Percentiles rank a stretch among this genome's conserved stretches.
These are phyloP conservation scores for Chionographis japonica DNA, from an alignment of 106 monocot genomes.

Conservation along the genomic window DNA sequence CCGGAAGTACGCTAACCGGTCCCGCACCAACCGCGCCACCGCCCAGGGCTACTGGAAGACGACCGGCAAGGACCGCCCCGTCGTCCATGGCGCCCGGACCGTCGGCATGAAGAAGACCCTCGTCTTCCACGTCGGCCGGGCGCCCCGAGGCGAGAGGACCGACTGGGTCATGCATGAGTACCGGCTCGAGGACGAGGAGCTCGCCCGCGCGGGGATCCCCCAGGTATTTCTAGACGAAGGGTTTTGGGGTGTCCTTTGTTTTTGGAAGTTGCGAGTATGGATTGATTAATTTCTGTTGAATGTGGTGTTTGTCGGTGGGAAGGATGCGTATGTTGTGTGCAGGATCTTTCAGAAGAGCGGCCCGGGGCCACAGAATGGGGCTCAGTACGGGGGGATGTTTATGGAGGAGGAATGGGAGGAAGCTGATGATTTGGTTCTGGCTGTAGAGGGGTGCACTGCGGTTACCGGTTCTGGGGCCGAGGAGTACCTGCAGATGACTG, in stretches of 20 bases:
- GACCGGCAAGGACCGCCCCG: constrained; percentile 73
- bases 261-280: too few relatives aligned
- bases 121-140: constrained; percentile 68
- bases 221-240: constrained; percentile 14
- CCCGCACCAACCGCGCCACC: constrained; percentile 72
- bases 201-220: constrained; percentile 3
- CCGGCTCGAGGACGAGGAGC: constrained; percentile 53
- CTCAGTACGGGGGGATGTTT: constrained; percentile 81
- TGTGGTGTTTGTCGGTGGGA: neutral
- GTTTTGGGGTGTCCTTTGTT: too few relatives aligned
- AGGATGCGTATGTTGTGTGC: constrained; percentile 83
- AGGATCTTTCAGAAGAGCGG: constrained; percentile 79
- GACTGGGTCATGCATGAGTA: constrained; percentile 99
- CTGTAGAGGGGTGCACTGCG: neutral
- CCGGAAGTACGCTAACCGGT: constrained; percentile 60
- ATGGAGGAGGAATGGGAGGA: constrained; percentile 73
- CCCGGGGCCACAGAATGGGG: constrained; percentile 81
- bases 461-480: neutral
- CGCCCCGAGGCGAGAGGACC: constrained; percentile 59
- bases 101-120: constrained; percentile 89
- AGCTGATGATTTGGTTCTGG: constrained; percentile 7
- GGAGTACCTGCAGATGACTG: neutral
- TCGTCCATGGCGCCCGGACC: constrained; percentile 10
- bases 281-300: too few relatives aligned
- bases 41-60: constrained; percentile 81